A percentile compares a stretch with the other conserved stretches of the same genome.
These are phyloP conservation scores for Maudiozyma humilis DNA, from an alignment of 1,139 yeast genomes.

Conservation along the genomic window DNA sequence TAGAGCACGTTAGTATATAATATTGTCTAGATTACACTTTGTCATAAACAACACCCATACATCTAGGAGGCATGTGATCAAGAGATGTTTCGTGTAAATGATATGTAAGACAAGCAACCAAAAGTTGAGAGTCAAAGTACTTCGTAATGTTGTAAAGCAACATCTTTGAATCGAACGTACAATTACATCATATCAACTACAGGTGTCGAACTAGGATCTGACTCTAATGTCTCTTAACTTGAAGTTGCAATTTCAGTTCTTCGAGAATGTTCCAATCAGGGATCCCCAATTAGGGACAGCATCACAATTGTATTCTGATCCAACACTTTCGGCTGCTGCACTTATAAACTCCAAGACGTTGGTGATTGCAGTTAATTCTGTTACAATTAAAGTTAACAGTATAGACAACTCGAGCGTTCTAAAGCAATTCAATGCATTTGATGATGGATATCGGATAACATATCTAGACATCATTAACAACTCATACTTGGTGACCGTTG, in stretches of 20 bases:
- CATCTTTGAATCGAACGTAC: no score
- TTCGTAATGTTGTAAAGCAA: no score
- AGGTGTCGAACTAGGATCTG: background rate
- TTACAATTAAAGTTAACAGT: constrained; percentile 53
- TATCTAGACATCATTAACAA: constrained; percentile 43
- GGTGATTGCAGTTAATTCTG: constrained; percentile 50
- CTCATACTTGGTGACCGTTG: constrained; percentile 57
- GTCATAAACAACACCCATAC: background rate
- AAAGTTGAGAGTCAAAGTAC: no score
- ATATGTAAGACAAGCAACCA: no score
- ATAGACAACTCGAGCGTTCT: constrained; percentile 38
- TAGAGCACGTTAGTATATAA: no score
- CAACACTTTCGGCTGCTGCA: constrained; percentile 56
- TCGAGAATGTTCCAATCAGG: constrained; percentile 71
- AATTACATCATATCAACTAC: no score
- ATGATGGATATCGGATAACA: constrained; percentile 54
- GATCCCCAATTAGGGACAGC: constrained; percentile 69
- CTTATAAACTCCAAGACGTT: constrained; percentile 40
- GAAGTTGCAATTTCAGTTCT: constrained; percentile 88
- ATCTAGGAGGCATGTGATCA: background rate
- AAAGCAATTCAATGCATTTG: constrained; percentile 54
- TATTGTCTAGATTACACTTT: no score
- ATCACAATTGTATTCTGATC: constrained; percentile 67
- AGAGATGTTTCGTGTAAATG: background rate
- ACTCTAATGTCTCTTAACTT: constrained; percentile 37